Percentiles rank a stretch among this genome's conserved stretches.
These are phyloP conservation scores for Aureoboletus auriporus DNA, from an alignment of 768 basidiomycete genomes.

Conservation along the genomic window DNA sequence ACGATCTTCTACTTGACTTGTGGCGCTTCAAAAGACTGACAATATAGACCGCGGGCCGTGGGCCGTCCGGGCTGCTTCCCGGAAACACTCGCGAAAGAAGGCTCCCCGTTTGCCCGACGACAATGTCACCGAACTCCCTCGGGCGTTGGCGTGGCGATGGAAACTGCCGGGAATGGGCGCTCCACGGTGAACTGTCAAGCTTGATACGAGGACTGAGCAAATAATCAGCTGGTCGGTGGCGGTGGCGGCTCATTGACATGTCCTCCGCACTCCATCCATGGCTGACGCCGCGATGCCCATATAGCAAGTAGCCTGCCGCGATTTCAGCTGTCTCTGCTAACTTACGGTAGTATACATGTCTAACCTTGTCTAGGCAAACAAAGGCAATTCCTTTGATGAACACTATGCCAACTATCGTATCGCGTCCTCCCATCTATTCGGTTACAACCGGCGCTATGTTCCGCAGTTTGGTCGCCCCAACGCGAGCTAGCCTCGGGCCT, in stretches of 20 bases:
- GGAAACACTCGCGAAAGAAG: neutral
- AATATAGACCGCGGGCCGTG: neutral
- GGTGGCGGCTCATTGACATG: too few relatives aligned
- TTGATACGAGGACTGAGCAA: too few relatives aligned
- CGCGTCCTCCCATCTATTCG: neutral
- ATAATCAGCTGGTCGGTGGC: too few relatives aligned
- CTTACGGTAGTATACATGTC: too few relatives aligned
- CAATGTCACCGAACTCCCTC: neutral
- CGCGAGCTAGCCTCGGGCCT: neutral
- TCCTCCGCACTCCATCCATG: too few relatives aligned
- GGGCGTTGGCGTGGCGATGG: too few relatives aligned
- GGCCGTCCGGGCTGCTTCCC: neutral
- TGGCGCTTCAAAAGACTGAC: neutral
- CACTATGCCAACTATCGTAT: neutral
- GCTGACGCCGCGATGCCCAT: too few relatives aligned
- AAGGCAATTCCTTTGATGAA: slow-evolving; percentile 2
- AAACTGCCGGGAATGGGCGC: too few relatives aligned
- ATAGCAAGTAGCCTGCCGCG: too few relatives aligned
- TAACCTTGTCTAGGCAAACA: neutral
- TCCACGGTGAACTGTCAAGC: neutral
- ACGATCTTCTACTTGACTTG: neutral
- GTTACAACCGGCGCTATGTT: slow-evolving; percentile 4
- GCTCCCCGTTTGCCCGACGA: neutral
- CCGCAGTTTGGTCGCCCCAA: neutral
- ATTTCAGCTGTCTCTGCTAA: too few relatives aligned